Evolutionary conservation across 495 filamentous ascomycete genomes (phyloP), one percentile per base, ranked within the genome.

Genomic region (Evernia prunastri): DNA sequence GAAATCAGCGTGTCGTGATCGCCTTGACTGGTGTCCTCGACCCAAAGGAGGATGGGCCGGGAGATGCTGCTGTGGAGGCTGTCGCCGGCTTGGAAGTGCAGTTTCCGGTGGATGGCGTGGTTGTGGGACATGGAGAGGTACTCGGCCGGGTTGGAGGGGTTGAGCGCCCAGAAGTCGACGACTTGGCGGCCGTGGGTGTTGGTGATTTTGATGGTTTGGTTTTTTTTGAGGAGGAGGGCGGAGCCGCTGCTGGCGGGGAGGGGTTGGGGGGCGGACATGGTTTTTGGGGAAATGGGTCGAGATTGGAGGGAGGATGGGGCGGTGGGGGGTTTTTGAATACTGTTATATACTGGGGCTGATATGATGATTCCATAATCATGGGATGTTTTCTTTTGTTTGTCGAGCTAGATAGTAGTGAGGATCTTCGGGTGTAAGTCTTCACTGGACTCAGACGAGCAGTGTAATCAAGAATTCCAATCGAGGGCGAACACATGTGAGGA

Each of bases 101-200:
- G 27, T 57, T 75, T 74, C 20, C 60, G 45, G 2, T 73, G 65
- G 5, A 69, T 66, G 4, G 75, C 71, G 12, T 77, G 72, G 1
- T 76, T 78, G 57, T 80, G 78, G 45, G 69, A 69, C 76, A 79
- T 78, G 33, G 71, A 74, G 64, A 79, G 69, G 60, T 70, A 73
- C 13, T 75, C 70, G 20, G 59, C 37, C 1, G 54, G 37, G 39
- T 64, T 37, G 3, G 56, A 29, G 20, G 54, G 31, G 25, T 64
- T 60, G 62, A 83, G 79, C 0, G 77, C 79, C 75, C 76, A 82
- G 13, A 76, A 78, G 67, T 82, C 79, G 35, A 81, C 70, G 11
- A 83, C 80, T 72, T 83, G 81, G n/a, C 74, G 76, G 45, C 81
- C 81, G 58, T 73, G 68, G 8, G 79, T 81, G 63, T 83, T 83